Evolutionary conservation across 345 rosid species (phyloP).

Genomic region (Citrus unshiu): DNA sequence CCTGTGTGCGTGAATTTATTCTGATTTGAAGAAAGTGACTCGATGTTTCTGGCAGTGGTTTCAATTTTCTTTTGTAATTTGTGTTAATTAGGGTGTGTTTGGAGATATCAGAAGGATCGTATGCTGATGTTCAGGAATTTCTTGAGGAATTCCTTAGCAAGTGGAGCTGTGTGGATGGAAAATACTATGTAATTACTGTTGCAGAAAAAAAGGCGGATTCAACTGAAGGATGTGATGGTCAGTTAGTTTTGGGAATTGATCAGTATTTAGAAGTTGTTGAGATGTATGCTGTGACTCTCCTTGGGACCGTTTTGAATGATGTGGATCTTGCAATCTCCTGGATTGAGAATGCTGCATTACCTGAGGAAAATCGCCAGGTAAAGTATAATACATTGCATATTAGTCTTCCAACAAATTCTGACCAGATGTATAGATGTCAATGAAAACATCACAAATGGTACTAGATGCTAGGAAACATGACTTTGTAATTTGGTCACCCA

Average conservation of each 20-base stretch:
- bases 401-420: not conserved
- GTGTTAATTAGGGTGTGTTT: conserved; percentile 56
- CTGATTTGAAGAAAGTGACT: not conserved
- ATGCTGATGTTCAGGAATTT: conserved; percentile 49
- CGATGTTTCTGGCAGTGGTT: not conserved
- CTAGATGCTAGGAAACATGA: not conserved
- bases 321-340: conserved; percentile 63
- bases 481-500: not conserved
- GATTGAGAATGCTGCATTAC: conserved; percentile 76
- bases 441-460: not conserved
- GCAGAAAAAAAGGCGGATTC: conserved; percentile 23
- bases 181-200: conserved; percentile 31
- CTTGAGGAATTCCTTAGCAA: conserved; percentile 70
- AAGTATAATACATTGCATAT: not conserved
- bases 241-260: conserved; percentile 37
- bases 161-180: conserved; percentile 57
- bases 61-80: conserved; percentile 5
- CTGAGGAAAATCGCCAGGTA: conserved; percentile 80
- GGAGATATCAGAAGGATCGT: conserved; percentile 62
- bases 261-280: conserved; percentile 61
- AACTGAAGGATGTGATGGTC: conserved; percentile 31
- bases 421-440: too few relatives aligned
- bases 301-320: conserved; percentile 50
- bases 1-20: not conserved
- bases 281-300: conserved; percentile 57